phyloP scores from a whole-genome alignment of 2,329 filamentous ascomycete species.

The Thielaviopsis populi region DNA sequence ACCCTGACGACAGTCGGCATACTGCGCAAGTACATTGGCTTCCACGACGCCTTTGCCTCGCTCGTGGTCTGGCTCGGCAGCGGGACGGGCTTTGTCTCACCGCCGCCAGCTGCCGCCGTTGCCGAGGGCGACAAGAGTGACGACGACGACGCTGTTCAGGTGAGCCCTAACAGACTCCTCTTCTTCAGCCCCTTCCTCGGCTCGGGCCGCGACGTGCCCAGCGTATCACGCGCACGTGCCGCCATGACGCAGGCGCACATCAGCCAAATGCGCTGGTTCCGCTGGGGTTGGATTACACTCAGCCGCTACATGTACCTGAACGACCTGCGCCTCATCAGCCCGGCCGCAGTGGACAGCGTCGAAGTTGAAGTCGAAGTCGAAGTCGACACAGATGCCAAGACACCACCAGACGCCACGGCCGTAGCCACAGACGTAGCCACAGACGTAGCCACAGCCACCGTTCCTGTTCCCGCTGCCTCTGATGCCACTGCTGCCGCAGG shows the following conservation, averaged over 20 bases:
- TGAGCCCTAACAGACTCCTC: slow-evolving; percentile 44
- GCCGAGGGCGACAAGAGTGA: slow-evolving; percentile 17
- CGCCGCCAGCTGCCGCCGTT: background rate
- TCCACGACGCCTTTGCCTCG: slow-evolving; percentile 63
- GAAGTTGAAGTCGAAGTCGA: background rate
- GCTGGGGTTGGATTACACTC: slow-evolving; percentile 84
- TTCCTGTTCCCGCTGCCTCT: too few species aligned
- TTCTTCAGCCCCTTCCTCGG: slow-evolving; percentile 58
- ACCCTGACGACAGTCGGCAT: slow-evolving; percentile 61
- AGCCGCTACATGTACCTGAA: slow-evolving; percentile 95
- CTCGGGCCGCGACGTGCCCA: slow-evolving; percentile 22
- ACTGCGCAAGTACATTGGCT: slow-evolving; percentile 62
- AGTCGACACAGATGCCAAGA: background rate
- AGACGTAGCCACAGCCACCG: too few species aligned
- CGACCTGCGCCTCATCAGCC: slow-evolving; percentile 49
- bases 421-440: background rate
- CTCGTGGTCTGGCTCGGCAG: slow-evolving; percentile 40
- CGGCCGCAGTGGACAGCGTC: slow-evolving; percentile 17
- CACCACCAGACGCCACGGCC: background rate
- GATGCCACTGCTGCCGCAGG: background rate
- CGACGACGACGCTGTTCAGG: slow-evolving; percentile 18
- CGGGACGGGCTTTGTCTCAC: slow-evolving; percentile 19
- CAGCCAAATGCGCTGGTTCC: slow-evolving; percentile 98
- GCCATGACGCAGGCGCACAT: slow-evolving; percentile 84
- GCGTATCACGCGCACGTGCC: slow-evolving; percentile 47